phyloP scores from a whole-genome alignment of 768 basidiomycete genomes.

The Amanita rubescens region DNA sequence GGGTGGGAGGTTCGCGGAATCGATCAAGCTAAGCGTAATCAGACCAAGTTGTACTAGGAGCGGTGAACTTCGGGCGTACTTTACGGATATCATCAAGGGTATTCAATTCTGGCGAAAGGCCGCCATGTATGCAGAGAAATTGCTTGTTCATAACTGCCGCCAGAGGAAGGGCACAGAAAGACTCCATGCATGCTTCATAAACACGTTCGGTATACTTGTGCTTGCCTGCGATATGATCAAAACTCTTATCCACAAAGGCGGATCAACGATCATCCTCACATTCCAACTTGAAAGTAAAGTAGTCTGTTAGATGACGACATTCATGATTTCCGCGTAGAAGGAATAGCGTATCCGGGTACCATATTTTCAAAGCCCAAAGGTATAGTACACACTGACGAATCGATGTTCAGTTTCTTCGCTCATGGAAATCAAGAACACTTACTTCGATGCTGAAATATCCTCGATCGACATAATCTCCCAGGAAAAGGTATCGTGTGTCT shows the following conservation, averaged over 20 bases:
- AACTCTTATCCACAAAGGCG: neutral
- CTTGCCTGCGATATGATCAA: constrained; percentile 54
- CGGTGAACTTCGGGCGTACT: constrained; percentile 36
- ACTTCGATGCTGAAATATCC: constrained; percentile 94
- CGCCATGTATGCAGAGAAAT: constrained; percentile 97
- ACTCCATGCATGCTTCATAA: constrained; percentile 98
- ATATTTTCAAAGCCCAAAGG: constrained; percentile 97
- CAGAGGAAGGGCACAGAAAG: constrained; percentile 90
- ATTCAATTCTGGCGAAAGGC: constrained; percentile 89
- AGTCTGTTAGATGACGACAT: constrained; percentile 96
- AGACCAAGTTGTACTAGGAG: neutral
- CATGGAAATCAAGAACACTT: constrained; percentile 9
- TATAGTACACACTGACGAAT: constrained; percentile 85
- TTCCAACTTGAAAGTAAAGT: constrained; percentile 98
- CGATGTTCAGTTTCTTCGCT: constrained; percentile 7
- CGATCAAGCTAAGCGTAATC: constrained; percentile 70
- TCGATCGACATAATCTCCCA: constrained; percentile 90
- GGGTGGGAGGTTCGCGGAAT: constrained; percentile 96
- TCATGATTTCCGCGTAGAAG: constrained; percentile 98
- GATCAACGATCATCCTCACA: constrained; percentile 46
- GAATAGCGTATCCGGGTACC: constrained; percentile 97
- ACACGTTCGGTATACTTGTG: constrained; percentile 97
- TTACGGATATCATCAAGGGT: constrained; percentile 91
- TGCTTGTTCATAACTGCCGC: constrained; percentile 99
- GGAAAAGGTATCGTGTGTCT: constrained; percentile 86